Evolutionary conservation across 139 green algal species (phyloP).

Genomic region (Closterium sp.): DNA sequence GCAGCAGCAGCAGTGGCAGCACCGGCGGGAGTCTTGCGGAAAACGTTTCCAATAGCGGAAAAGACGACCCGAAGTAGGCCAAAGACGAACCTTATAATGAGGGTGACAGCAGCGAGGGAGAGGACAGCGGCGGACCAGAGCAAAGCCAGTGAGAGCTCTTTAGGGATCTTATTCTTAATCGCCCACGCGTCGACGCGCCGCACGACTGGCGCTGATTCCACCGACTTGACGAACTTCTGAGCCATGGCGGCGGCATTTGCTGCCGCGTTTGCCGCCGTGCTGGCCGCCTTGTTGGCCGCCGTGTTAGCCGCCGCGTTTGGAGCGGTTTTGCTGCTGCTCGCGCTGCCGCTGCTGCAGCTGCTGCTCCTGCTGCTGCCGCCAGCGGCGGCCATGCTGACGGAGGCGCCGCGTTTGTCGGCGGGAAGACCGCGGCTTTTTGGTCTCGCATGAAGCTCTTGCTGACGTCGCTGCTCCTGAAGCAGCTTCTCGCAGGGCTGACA

Average conservation of each 20-base stretch:
- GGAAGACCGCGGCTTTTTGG: not conserved
- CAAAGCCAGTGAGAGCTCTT: not conserved
- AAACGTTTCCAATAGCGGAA: not conserved
- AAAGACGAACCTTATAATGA: not conserved
- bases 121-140: not conserved
- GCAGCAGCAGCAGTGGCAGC: not conserved
- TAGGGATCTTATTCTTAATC: not conserved
- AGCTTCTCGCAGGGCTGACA: not conserved
- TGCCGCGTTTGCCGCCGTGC: not conserved
- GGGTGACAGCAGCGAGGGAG: not conserved
- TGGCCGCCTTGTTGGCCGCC: not conserved
- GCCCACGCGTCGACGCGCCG: not conserved
- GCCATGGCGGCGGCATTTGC: not conserved
- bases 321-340: not conserved
- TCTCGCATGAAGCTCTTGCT: not conserved
- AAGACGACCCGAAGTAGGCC: not conserved
- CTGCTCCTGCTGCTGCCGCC: not conserved
- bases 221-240: not conserved
- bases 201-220: not conserved
- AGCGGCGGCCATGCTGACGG: not conserved
- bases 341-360: no score
- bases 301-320: not conserved
- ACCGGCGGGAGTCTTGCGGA: not conserved
- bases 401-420: not conserved
- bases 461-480: not conserved